Evolutionary conservation across 768 basidiomycete species (phyloP).

Genomic region (Xerocomellus dryophilus): DNA sequence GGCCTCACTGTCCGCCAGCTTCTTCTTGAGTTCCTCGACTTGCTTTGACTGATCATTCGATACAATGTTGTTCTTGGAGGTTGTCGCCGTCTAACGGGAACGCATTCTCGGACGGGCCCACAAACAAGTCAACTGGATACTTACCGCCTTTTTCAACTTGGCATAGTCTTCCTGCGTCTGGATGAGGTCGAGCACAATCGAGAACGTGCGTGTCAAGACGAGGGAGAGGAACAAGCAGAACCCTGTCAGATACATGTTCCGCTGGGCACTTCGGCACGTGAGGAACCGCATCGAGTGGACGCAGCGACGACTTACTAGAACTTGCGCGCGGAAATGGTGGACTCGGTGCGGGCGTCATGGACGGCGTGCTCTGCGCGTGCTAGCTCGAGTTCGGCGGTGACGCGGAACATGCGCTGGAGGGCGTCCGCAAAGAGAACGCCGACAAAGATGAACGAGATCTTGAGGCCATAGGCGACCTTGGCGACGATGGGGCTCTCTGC

Average conservation of each 20-base stretch:
- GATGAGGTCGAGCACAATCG: constrained; percentile 88
- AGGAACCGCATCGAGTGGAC: background rate
- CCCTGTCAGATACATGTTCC: constrained; percentile 90
- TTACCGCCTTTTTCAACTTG: constrained; percentile 66
- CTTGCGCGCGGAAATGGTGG: constrained; percentile 86
- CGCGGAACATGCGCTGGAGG: constrained; percentile 86
- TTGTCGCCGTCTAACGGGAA: constrained; percentile 32
- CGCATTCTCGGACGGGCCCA: background rate
- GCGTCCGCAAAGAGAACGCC: constrained; percentile 88
- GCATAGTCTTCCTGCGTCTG: constrained; percentile 86
- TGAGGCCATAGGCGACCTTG: constrained; percentile 86
- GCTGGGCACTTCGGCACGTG: constrained; percentile 57
- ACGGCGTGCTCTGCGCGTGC: constrained; percentile 54
- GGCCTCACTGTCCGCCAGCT: constrained; percentile 54
- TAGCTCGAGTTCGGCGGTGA: constrained; percentile 66
- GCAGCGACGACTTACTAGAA: constrained; percentile 66
- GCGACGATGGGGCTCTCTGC: constrained; percentile 68
- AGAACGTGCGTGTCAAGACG: constrained; percentile 89
- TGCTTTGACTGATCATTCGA: constrained; percentile 34
- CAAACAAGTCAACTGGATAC: background rate
- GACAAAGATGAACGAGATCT: constrained; percentile 94
- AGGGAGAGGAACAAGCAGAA: constrained; percentile 96
- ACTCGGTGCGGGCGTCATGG: constrained; percentile 72
- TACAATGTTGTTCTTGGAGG: constrained; percentile 29
- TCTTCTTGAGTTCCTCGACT: constrained; percentile 66